These are phyloP conservation scores for Inonotus obliquus DNA, from an alignment of 1,284 basidiomycete species.

Conservation along the genomic window DNA sequence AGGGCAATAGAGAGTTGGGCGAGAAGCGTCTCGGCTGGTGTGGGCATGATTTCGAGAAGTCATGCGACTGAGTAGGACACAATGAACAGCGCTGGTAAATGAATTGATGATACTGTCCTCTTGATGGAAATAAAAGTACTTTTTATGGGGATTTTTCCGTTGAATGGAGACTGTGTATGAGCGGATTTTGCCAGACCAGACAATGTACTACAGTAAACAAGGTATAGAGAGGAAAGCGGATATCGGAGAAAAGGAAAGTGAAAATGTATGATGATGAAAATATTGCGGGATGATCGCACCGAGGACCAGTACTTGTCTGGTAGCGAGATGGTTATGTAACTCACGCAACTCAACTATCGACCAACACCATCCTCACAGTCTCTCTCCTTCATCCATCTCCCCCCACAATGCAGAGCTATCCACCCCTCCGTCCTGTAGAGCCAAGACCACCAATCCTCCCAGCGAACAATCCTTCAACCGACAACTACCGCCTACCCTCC, in stretches of 20 bases:
- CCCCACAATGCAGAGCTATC: slow-evolving; percentile 1
- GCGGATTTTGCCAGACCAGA: background rate
- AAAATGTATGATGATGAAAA: background rate
- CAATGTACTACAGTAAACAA: background rate
- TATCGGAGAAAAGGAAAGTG: no score
- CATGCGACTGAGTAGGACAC: background rate
- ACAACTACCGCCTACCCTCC: slow-evolving; percentile 22
- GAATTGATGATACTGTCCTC: background rate
- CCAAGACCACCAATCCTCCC: slow-evolving; percentile 13
- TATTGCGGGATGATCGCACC: background rate
- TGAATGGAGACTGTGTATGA: background rate
- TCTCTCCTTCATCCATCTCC: background rate
- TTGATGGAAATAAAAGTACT: background rate
- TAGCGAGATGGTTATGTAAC: background rate
- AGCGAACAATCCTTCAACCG: slow-evolving; percentile 7
- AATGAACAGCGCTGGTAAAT: background rate
- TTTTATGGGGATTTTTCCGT: background rate
- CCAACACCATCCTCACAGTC: background rate
- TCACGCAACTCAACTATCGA: background rate
- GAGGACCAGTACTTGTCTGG: background rate
- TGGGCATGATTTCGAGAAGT: background rate
- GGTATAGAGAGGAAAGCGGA: background rate
- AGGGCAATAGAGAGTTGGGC: slow-evolving; percentile 32
- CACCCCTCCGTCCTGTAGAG: slow-evolving; percentile 12
- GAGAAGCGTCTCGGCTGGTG: slow-evolving; percentile 23